phyloP scores from a whole-genome alignment of 73 alveolate species.

The Paramecium caudatum region DNA sequence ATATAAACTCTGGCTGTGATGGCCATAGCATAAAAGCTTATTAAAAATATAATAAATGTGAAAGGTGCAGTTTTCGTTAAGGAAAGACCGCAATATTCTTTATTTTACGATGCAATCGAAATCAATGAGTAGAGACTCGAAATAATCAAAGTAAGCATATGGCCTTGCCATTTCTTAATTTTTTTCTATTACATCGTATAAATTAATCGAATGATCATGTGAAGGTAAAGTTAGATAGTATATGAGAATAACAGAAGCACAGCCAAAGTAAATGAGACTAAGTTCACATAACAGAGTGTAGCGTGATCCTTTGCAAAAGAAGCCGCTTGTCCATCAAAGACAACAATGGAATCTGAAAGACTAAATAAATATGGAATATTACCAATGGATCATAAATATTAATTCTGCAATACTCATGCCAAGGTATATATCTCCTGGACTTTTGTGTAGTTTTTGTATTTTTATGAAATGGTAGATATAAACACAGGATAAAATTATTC shows the following conservation, averaged over 20 bases:
- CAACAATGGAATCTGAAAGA: neutral
- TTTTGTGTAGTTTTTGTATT: conserved; percentile 15
- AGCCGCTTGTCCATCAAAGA: neutral
- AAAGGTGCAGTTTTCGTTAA: neutral
- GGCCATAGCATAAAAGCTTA: neutral
- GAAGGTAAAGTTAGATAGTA: neutral
- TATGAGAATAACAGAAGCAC: neutral
- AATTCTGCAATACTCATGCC: conserved; percentile 58
- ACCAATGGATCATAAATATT: neutral
- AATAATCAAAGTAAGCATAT: neutral
- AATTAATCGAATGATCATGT: conserved; percentile 53
- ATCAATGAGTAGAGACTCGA: neutral
- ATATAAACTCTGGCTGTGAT: neutral
- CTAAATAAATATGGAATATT: neutral
- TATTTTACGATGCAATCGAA: neutral
- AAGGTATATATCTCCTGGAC: conserved; percentile 62
- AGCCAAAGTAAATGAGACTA: neutral
- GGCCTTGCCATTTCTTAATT: conserved; percentile 57
- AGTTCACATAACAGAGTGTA: neutral
- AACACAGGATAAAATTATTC: neutral
- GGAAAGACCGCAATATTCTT: neutral
- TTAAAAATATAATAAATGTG: conserved; percentile 9
- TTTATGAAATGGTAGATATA: neutral
- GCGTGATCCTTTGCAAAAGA: too few species aligned
- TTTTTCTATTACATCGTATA: neutral